Evolutionary conservation across 2,329 filamentous ascomycete genomes (phyloP).

Genomic region (Sporothrix brunneoviolacea): DNA sequence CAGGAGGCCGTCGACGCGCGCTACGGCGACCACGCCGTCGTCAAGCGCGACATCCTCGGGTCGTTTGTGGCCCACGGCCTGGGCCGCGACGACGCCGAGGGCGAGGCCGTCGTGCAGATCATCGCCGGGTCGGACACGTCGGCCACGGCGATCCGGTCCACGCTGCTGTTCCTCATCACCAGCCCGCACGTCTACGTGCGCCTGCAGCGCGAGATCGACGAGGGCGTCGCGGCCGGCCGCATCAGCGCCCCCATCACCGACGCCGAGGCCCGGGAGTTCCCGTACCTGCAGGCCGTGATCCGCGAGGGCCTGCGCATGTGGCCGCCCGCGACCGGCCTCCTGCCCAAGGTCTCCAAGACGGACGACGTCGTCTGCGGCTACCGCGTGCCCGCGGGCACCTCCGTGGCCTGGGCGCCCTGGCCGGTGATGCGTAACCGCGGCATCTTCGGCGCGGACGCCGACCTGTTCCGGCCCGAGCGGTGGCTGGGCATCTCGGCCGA

Average conservation of each 20-base stretch:
- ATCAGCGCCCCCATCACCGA: slow-evolving; percentile 29
- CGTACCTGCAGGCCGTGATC: slow-evolving; percentile 44
- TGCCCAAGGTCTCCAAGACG: slow-evolving; percentile 26
- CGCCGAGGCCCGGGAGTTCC: slow-evolving; percentile 32
- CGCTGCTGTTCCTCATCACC: slow-evolving; percentile 22
- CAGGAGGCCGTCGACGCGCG: slow-evolving; percentile 18
- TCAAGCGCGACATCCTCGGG: slow-evolving; percentile 31
- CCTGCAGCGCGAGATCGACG: slow-evolving; percentile 31
- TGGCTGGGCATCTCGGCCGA: slow-evolving; percentile 33
- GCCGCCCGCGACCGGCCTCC: slow-evolving; percentile 33
- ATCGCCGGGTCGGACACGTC: slow-evolving; percentile 26
- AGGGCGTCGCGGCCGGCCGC: slow-evolving; percentile 22
- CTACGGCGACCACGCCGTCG: slow-evolving; percentile 10
- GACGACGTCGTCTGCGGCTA: slow-evolving; percentile 32
- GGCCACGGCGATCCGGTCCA: slow-evolving; percentile 23
- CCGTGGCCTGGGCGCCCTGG: slow-evolving; percentile 23
- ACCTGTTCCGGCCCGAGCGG: slow-evolving; percentile 39
- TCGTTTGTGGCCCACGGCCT: slow-evolving; percentile 35
- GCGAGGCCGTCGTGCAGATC: slow-evolving; percentile 37
- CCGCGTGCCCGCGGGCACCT: slow-evolving; percentile 40
- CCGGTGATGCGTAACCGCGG: slow-evolving; percentile 31
- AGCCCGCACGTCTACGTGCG: slow-evolving; percentile 21
- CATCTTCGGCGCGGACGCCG: slow-evolving; percentile 32
- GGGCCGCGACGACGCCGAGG: slow-evolving; percentile 33
- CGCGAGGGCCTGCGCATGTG: slow-evolving; percentile 42